Percentiles rank a stretch among this genome's conserved stretches.
Evolutionary conservation across 2,329 filamentous ascomycete species (phyloP).

Genomic region (Plenodomus lindquistii): DNA sequence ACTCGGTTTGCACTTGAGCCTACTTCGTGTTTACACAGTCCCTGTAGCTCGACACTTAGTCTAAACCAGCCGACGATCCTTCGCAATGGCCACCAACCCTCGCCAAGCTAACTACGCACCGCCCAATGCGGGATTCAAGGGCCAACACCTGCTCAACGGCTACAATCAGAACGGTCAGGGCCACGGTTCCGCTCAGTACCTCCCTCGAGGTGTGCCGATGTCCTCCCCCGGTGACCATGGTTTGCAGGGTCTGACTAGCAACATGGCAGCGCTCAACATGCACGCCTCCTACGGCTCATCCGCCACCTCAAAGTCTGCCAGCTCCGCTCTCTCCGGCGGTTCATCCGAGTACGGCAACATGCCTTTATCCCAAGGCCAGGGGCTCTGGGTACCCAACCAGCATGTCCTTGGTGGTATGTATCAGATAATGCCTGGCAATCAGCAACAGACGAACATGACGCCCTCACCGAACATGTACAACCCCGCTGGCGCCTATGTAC

Average conservation of each 20-base stretch:
- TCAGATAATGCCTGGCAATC: slow-evolving; percentile 37
- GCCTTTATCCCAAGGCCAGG: slow-evolving; percentile 41
- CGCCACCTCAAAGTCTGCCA: slow-evolving; percentile 36
- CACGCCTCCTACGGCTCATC: slow-evolving; percentile 40
- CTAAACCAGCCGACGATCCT: not conserved
- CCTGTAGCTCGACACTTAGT: too few species aligned
- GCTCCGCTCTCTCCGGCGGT: slow-evolving; percentile 34
- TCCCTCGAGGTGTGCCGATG: slow-evolving; percentile 42
- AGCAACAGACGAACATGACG: slow-evolving; percentile 36
- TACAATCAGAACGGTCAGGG: slow-evolving; percentile 35
- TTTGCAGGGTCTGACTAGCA: slow-evolving; percentile 39
- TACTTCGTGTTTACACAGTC: too few species aligned
- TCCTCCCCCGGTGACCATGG: slow-evolving; percentile 36
- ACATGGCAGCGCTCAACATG: slow-evolving; percentile 43
- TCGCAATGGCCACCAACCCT: slow-evolving; percentile 34
- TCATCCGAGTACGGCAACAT: slow-evolving; percentile 42
- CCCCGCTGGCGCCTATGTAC: slow-evolving; percentile 49
- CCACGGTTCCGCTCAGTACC: slow-evolving; percentile 38
- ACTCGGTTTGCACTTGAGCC: slow-evolving; percentile 9
- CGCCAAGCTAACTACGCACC: slow-evolving; percentile 37
- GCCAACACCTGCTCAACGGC: slow-evolving; percentile 35
- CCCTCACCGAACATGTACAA: slow-evolving; percentile 51
- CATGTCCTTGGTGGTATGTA: slow-evolving; percentile 41
- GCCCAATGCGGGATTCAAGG: slow-evolving; percentile 33
- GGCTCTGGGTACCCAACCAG: slow-evolving; percentile 45